Evolutionary conservation across 1,139 yeast species (phyloP).

Genomic region (Candida albicans): DNA sequence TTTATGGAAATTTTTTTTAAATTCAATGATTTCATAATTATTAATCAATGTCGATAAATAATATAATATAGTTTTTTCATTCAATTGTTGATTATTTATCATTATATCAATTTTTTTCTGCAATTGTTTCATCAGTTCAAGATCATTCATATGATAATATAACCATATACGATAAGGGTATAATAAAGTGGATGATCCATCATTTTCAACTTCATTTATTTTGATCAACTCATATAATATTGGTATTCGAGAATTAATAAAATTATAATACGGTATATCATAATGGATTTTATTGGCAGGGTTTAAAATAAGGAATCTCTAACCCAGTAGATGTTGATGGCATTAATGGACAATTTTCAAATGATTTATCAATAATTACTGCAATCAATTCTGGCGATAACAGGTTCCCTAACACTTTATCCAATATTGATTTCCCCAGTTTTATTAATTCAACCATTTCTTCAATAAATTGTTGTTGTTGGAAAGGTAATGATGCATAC

Average conservation of each 20-base stretch:
- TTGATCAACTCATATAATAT: conserved; percentile 2
- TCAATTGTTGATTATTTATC: conserved; percentile 13
- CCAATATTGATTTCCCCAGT: background rate
- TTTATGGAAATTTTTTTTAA: conserved; percentile 23
- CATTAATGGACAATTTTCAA: conserved; percentile 7
- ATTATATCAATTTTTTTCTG: conserved; percentile 22
- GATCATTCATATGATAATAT: conserved; percentile 34
- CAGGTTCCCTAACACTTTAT: background rate
- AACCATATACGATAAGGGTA: conserved; percentile 24
- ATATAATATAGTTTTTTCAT: conserved; percentile 30
- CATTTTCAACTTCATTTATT: background rate
- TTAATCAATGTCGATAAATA: conserved; percentile 30
- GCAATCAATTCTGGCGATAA: conserved; percentile 1
- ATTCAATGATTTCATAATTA: conserved; percentile 35
- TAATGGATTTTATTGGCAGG: background rate
- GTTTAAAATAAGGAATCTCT: conserved; percentile 7
- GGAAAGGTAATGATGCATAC: too few relatives aligned
- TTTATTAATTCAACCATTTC: background rate
- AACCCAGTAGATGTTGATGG: background rate
- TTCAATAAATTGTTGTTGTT: background rate
- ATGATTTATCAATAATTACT: conserved; percentile 2
- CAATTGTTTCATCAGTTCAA: conserved; percentile 22
- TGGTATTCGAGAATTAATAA: conserved; percentile 9
- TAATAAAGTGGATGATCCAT: background rate
- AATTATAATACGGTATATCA: conserved; percentile 7